Conservation (phyloP, 1,284 basidiomycete genomes). For the Cryptococcus amylolentus region DNA sequence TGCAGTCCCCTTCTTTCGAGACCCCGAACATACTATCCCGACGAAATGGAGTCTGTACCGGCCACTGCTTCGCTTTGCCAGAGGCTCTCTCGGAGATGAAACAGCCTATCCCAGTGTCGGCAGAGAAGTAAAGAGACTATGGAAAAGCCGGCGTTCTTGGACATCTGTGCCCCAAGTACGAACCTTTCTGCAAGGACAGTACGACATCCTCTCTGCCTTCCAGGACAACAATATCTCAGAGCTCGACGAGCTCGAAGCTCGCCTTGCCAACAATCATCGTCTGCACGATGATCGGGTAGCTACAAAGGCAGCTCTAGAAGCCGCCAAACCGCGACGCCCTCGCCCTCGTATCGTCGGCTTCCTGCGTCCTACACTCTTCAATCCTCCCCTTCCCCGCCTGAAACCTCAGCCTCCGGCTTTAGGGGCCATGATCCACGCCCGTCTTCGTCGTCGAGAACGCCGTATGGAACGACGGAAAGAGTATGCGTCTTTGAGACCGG, state of each 20-base stretch:
- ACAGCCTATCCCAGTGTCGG: background rate
- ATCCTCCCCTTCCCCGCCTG: conserved; percentile 68
- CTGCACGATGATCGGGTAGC: conserved; percentile 36
- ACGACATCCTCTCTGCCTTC: conserved; percentile 18
- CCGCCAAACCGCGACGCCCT: conserved; percentile 46
- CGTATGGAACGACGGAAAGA: conserved; percentile 49
- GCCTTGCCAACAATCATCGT: conserved; percentile 44
- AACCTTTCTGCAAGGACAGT: conserved; percentile 23
- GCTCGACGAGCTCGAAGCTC: conserved; percentile 52
- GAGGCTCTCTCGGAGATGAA: conserved; percentile 30
- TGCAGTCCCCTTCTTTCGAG: conserved; percentile 61
- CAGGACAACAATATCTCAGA: background rate
- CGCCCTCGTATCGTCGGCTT: conserved; percentile 66
- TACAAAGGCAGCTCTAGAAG: conserved; percentile 7
- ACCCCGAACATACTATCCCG: conserved; percentile 68
- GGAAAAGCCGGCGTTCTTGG: conserved; percentile 15
- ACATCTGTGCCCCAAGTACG: conserved; percentile 18
- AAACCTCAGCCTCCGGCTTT: conserved; percentile 69
- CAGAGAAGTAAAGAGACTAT: conserved; percentile 18
- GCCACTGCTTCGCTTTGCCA: conserved; percentile 59
- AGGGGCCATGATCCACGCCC: conserved; percentile 63
- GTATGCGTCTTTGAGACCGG: conserved; percentile 49
- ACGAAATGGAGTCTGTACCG: conserved; percentile 72
- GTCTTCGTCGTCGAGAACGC: conserved; percentile 55
- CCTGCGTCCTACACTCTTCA: conserved; percentile 60